Conservation (phyloP, 345 rosid genomes). For the Anastatica hierochuntica region DNA sequence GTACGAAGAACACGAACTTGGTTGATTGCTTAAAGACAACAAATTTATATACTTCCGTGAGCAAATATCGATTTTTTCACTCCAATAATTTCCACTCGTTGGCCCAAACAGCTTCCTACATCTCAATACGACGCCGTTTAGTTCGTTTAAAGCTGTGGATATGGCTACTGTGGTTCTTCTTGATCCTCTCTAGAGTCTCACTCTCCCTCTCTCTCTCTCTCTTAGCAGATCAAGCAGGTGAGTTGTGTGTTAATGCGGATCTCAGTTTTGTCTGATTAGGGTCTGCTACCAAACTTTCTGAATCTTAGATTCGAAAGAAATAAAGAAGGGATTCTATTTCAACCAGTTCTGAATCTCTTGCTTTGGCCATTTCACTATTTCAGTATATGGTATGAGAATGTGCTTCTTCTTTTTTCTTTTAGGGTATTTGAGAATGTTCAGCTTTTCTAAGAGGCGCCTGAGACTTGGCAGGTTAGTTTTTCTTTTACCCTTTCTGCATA, state of each 20-base stretch:
- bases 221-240: neutral
- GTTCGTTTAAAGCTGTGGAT: conserved; percentile 14
- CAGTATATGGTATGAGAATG: no score
- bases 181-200: neutral
- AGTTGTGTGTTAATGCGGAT: conserved; percentile 5
- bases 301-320: conserved; percentile 1
- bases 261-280: conserved; percentile 11
- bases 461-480: conserved; percentile 79
- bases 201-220: neutral
- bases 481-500: no score
- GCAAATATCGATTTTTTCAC: conserved; percentile 2
- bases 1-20: conserved; percentile 10
- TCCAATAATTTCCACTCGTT: conserved; percentile 12
- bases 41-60: neutral
- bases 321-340: neutral
- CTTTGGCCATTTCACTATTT: no score
- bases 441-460: conserved; percentile 77
- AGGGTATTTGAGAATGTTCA: conserved; percentile 46
- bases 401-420: conserved; percentile 2
- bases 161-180: conserved; percentile 5
- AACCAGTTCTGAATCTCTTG: no score
- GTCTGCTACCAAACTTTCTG: neutral
- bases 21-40: conserved; percentile 17
- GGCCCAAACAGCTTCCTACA: conserved; percentile 9
- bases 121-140: conserved; percentile 14